Evolutionary conservation across 164 flowering plant genomes (phyloP).

Genomic region (Sedum album): DNA sequence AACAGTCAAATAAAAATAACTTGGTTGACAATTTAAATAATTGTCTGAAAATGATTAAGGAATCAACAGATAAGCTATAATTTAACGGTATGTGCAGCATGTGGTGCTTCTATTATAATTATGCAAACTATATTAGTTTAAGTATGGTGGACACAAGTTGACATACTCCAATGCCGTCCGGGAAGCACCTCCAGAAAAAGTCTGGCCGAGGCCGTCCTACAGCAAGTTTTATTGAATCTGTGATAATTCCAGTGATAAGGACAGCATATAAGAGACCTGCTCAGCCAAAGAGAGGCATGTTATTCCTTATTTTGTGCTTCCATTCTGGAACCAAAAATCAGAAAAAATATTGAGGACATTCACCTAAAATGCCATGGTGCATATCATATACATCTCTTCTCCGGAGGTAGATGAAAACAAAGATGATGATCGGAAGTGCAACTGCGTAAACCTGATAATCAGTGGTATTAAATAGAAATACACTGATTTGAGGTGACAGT

Average conservation of each 20-base stretch:
- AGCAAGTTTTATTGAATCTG: not conserved
- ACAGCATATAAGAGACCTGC: not conserved
- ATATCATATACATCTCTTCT: conserved; percentile 77
- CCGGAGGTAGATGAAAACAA: conserved; percentile 32
- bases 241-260: not conserved
- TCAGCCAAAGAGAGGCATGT: not conserved
- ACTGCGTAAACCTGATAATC: conserved; percentile 40
- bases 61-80: not conserved
- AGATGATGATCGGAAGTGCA: conserved; percentile 43
- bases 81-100: not conserved
- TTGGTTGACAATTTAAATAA: no score
- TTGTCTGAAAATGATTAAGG: not conserved
- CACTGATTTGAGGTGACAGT: not conserved
- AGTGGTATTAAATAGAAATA: conserved; percentile 10
- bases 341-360: not conserved
- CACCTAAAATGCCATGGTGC: conserved; percentile 68
- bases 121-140: not conserved
- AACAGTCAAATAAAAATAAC: not conserved
- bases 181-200: not conserved
- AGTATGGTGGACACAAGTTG: not conserved
- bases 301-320: not conserved
- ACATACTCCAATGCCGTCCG: not conserved
- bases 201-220: not conserved
- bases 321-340: not conserved
- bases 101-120: not conserved